Evolutionary conservation across 2,329 filamentous ascomycete species (phyloP).

Genomic region (Clonostachys chloroleuca): DNA sequence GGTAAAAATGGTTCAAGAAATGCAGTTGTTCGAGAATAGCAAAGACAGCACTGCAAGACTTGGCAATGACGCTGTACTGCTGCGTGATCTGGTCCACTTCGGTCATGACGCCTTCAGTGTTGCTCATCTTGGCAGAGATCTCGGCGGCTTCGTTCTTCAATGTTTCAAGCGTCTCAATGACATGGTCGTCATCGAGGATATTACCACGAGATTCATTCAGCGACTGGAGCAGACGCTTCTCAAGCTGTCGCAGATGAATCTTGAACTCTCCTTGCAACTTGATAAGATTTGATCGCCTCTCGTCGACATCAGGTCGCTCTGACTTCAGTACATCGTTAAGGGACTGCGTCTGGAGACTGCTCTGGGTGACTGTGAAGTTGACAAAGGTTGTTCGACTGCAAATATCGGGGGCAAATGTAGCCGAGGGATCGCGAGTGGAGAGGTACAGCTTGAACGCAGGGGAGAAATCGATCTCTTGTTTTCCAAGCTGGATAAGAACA

Average conservation of each 20-base stretch:
- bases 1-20: slow-evolving; percentile 98
- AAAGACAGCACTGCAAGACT: slow-evolving; percentile 95
- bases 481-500: slow-evolving; percentile 96
- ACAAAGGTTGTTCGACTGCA: slow-evolving; percentile 98
- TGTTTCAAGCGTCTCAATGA: slow-evolving; percentile 96
- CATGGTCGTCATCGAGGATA: slow-evolving; percentile 95
- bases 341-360: slow-evolving; percentile 96
- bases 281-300: slow-evolving; percentile 93
- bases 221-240: slow-evolving; percentile 89
- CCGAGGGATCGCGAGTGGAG: slow-evolving; percentile 93
- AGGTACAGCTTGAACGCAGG: slow-evolving; percentile 93
- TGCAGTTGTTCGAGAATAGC: slow-evolving; percentile 95
- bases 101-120: slow-evolving; percentile 96
- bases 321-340: slow-evolving; percentile 97
- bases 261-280: slow-evolving; percentile 99
- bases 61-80: slow-evolving; percentile 89
- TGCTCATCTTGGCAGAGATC: slow-evolving; percentile 92
- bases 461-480: slow-evolving; percentile 98
- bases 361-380: slow-evolving; percentile 98
- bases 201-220: slow-evolving; percentile 97
- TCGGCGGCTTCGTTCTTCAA: slow-evolving; percentile 97
- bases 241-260: slow-evolving; percentile 91
- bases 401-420: slow-evolving; percentile 91
- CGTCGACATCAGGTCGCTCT: slow-evolving; percentile 94
- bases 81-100: slow-evolving; percentile 95